Evolutionary conservation across 805 yeast species (phyloP).

Genomic region (Saccharomycopsis capsularis): DNA sequence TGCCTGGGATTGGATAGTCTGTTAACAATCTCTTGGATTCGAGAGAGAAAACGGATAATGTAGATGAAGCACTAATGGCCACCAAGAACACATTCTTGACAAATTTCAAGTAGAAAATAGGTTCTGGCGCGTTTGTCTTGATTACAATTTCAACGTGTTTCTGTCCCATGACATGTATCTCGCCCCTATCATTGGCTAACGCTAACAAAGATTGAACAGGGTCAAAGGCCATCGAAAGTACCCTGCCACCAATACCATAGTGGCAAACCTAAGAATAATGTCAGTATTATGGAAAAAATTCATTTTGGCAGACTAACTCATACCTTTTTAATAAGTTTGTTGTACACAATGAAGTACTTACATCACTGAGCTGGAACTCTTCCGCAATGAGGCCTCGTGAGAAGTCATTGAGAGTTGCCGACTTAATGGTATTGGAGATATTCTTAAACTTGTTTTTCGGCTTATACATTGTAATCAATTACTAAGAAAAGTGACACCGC

Average conservation of each 20-base stretch:
- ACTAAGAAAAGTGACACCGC: no score
- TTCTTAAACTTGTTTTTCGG: slow-evolving; percentile 24
- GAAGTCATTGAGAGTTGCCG: slow-evolving; percentile 25
- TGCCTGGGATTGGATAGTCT: slow-evolving; percentile 55
- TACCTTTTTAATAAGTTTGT: no score
- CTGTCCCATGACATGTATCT: slow-evolving; percentile 77
- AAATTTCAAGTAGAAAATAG: slow-evolving; percentile 53
- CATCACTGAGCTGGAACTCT: slow-evolving; percentile 27
- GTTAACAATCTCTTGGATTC: slow-evolving; percentile 54
- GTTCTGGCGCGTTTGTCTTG: slow-evolving; percentile 41
- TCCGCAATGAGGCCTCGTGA: slow-evolving; percentile 27
- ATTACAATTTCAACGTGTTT: slow-evolving; percentile 68
- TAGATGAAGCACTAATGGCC: slow-evolving; percentile 55
- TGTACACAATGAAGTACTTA: no score
- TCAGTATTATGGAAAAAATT: background rate
- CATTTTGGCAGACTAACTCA: no score
- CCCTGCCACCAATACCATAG: slow-evolving; percentile 60
- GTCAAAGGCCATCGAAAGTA: slow-evolving; percentile 68
- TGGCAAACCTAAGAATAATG: slow-evolving; percentile 3
- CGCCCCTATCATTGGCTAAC: slow-evolving; percentile 62
- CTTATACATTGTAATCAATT: background rate
- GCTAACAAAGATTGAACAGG: slow-evolving; percentile 86
- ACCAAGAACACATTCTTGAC: slow-evolving; percentile 78
- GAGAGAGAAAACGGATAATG: slow-evolving; percentile 63
- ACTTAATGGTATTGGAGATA: slow-evolving; percentile 19